Evolutionary conservation across 2,329 filamentous ascomycete species (phyloP).

Genomic region (Tolypocladium nubicola): DNA sequence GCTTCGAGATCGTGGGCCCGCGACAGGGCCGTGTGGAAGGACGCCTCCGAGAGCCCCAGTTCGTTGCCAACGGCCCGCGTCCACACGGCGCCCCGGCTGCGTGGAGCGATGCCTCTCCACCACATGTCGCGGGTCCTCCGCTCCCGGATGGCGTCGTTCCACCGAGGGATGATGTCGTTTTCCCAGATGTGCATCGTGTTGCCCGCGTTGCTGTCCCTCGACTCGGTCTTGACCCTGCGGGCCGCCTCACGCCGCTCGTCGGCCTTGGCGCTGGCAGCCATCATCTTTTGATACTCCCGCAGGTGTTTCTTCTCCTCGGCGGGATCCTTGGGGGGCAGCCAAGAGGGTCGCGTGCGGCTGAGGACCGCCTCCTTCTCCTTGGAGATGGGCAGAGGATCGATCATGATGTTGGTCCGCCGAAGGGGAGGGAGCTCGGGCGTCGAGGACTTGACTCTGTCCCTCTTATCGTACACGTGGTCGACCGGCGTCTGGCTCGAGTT

Average conservation of each 20-base stretch:
- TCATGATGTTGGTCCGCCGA: conserved; percentile 67
- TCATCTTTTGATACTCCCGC: conserved; percentile 77
- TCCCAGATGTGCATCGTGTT: conserved; percentile 59
- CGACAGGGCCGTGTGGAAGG: conserved; percentile 59
- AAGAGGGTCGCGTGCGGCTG: conserved; percentile 69
- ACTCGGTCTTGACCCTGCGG: conserved; percentile 38
- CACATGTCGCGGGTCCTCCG: conserved; percentile 64
- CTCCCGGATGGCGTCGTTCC: conserved; percentile 59
- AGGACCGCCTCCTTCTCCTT: conserved; percentile 81
- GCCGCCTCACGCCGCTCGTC: conserved; percentile 48
- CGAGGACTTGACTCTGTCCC: conserved; percentile 52
- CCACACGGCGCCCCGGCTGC: conserved; percentile 62
- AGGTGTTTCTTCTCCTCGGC: conserved; percentile 86
- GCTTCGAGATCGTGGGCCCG: conserved; percentile 54
- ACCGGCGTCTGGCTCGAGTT: conserved; percentile 21
- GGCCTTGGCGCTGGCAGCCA: conserved; percentile 51
- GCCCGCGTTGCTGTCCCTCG: conserved; percentile 43
- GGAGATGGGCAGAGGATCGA: conserved; percentile 72
- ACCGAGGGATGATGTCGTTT: conserved; percentile 64
- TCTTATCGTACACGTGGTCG: conserved; percentile 27
- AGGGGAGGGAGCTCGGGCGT: conserved; percentile 59
- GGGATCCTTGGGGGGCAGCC: conserved; percentile 79
- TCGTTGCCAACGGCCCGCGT: conserved; percentile 62
- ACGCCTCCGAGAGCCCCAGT: conserved; percentile 53
- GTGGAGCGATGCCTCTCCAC: conserved; percentile 70